Evolutionary conservation across 495 filamentous ascomycete genomes (phyloP), one percentile per base, ranked within the genome.

Genomic region (Penicillium tannophilum): DNA sequence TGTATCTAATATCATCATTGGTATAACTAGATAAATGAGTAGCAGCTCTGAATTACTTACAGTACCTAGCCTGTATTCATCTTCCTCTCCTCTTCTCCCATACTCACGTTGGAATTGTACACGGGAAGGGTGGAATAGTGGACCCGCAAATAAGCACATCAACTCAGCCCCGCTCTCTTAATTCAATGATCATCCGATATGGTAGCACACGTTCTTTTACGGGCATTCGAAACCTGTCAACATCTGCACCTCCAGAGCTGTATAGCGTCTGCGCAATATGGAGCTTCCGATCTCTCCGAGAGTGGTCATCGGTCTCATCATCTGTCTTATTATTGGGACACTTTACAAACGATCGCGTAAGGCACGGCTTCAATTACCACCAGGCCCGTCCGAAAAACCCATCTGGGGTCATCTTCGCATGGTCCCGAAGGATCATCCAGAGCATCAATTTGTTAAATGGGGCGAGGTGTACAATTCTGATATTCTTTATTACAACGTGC

Each of bases 371-470:
- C 14, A 48, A 10, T 49, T 60, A 12, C 62, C 62, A 8, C 62
- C 62, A 7, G 50, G 57, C 11, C 62, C 62, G 7, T 49, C 62
- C 0, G 35, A 16, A 16, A 45, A 61, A 23, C 65, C 63, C 0
- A 45, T 71, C 19, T 35, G 63, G 14, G 68, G 68, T 14, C 67
- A 71, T 44, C 60, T 66, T 16, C 63, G 58, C n/a, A 52, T 66
- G 8, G 61, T 62, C 33, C 68, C 68, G 14, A 54, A 56, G 48
- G 41, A 42, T 17, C 54, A 60, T 36, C 63, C 60, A 5, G 67
- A 65, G 44, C 46, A 42, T 14, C 51, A 51, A n/a, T 67, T 61
- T 35, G 46, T 56, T 2, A 14, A 62, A 60, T 71, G 63, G 66
- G 43, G 54, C n/a, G 46, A 67, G 39, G 39, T 52, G 12, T 66